Evolutionary conservation across 768 basidiomycete species (phyloP), one percentile per base, ranked within the genome.

Genomic region (Termitomyces heimii): DNA sequence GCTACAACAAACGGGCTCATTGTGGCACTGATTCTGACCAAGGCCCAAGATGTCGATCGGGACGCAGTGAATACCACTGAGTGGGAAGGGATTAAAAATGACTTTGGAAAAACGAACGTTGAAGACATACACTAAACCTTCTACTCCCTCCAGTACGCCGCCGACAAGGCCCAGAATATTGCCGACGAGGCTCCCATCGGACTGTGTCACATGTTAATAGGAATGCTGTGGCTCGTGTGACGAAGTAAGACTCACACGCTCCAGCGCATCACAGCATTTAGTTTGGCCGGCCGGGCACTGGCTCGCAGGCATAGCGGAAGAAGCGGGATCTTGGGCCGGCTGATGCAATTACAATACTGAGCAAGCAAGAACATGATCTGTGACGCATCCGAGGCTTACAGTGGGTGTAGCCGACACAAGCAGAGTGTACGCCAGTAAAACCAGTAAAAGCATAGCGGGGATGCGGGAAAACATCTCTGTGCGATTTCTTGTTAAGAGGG

Each of bases 1-100:
- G 0, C 63, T 34, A 58, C 79, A 80, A 62, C 80, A 81, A 0
- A 77, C 78, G 1, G 73, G 62, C 43, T 76, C 56, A 5, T 60
- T 43, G 5, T 56, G 5, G 60, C 77, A 78, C 18, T 53, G 9
- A 29, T 62, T 64, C 29, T 53, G 66, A 44, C 60, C 67, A 55
- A 61, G 39, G 4, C 73, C 70, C 3, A 65, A 12, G 31, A 65
- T 64, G 31, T 66, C 66, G 34, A 75, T 53, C 0, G 73, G 66
- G 0, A 56, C 55, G 54, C 77, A 78, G 6, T n/a, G 59, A 6
- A 67, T 13, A 16, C 75, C 77, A 16, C 68, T 65, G 0, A 1
- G 0, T 9, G 51, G 18, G 4, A 48, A 45, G 14, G 14, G 22
- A 47, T 54, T 18, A 60, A 43, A 6, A 50, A 18, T 39, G 37